Conservation (phyloP, 1,284 basidiomycete species). For the Apiotrichum montevideense region DNA sequence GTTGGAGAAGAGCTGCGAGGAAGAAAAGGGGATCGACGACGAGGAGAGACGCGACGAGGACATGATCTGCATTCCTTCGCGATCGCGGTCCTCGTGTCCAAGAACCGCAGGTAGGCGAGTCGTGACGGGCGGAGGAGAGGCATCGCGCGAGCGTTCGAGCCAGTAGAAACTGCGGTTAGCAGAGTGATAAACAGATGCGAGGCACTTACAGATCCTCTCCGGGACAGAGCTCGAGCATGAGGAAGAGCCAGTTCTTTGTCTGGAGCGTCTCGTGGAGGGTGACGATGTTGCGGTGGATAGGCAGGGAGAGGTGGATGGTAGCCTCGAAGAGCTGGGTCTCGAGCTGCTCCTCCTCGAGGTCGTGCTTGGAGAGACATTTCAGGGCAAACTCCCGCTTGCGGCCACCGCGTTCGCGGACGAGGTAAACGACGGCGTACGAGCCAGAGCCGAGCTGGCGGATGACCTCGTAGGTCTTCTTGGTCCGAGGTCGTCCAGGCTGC, state of each 20-base stretch:
- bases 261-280: constrained; percentile 86
- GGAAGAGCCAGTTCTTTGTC: constrained; percentile 69
- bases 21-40: constrained; percentile 45
- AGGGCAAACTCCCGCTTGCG: constrained; percentile 81
- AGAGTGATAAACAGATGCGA: neutral
- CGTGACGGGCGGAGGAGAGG: constrained; percentile 58
- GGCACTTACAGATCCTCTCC: constrained; percentile 65
- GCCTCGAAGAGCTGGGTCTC: constrained; percentile 86
- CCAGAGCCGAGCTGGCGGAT: constrained; percentile 77
- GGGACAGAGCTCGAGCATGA: constrained; percentile 85
- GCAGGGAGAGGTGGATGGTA: constrained; percentile 88
- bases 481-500: constrained; percentile 4
- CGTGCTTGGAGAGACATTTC: constrained; percentile 90
- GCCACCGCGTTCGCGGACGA: constrained; percentile 78
- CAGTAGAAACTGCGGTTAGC: constrained; percentile 68
- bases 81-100: constrained; percentile 17
- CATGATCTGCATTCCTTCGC: constrained; percentile 24
- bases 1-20: constrained; percentile 38
- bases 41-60: constrained; percentile 46
- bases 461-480: constrained; percentile 60
- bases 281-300: constrained; percentile 87
- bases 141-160: constrained; percentile 85
- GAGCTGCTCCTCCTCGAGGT: constrained; percentile 79
- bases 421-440: constrained; percentile 88
- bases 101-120: constrained; percentile 43